Conservation (phyloP, 2,329 filamentous ascomycete genomes). For the Taxawa tesnikishii region DNA sequence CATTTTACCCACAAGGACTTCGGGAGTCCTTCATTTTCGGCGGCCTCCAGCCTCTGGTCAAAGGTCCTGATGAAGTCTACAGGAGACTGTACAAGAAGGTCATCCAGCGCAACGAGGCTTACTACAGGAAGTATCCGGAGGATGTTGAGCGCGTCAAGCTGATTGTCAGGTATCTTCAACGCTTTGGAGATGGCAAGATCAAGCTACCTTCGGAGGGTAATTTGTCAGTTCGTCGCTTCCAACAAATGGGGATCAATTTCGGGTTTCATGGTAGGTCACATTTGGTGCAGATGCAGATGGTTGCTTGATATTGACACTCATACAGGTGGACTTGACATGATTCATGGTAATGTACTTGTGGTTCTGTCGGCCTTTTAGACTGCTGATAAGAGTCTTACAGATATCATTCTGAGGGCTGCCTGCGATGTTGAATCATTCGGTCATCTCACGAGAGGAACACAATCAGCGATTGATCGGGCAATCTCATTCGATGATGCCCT, state of each 20-base stretch:
- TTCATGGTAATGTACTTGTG: too few species aligned
- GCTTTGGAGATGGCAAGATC: conserved; percentile 43
- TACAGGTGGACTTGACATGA: conserved; percentile 52
- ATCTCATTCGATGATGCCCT: conserved; percentile 63
- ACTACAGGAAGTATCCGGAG: conserved; percentile 76
- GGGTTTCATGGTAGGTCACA: conserved; percentile 52
- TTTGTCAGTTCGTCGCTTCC: conserved; percentile 61
- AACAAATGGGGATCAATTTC: conserved; percentile 66
- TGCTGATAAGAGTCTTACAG: conserved; percentile 17
- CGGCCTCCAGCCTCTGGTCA: conserved; percentile 66
- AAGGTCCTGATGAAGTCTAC: conserved; percentile 64
- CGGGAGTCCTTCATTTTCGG: conserved; percentile 75
- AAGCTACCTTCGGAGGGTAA: conserved; percentile 58
- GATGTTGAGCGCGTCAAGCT: conserved; percentile 57
- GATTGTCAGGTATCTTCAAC: conserved; percentile 52
- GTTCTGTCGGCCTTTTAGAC: too few species aligned
- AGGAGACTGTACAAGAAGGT: conserved; percentile 56
- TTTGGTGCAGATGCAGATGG: background rate
- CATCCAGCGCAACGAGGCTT: conserved; percentile 59
- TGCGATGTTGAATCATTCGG: conserved; percentile 65
- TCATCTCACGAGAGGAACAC: conserved; percentile 59
- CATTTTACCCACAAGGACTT: conserved; percentile 62
- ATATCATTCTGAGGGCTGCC: conserved; percentile 56
- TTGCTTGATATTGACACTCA: background rate
- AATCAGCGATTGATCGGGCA: conserved; percentile 55